Base-by-base conservation (phyloP, 345 rosid species). In the Citrus glauca region DNA sequence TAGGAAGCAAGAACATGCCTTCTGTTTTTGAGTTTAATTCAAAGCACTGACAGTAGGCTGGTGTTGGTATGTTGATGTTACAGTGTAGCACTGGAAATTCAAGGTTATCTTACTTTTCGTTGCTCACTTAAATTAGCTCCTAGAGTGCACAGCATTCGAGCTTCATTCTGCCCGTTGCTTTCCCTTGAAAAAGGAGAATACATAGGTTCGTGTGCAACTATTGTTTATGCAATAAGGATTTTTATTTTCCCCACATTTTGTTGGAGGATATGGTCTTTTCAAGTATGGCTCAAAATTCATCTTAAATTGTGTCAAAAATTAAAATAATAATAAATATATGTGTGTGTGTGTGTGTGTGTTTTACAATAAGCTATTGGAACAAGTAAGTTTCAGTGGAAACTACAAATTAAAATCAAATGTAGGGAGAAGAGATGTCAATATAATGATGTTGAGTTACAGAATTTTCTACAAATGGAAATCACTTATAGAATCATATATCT, bases 181-280 rank as follows among this genome's bases (percentile, higher is more conserved):
- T 95, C 99, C 70, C 88, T 92, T 35, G 97, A 93, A 79, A 91
- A 95, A 79, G 99, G 99, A 80, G 98, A 95, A 81, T 95, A 82
- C 76, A 93, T 95, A 91, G 99, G 98, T 92, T 24, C 53, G 86
- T 56, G 37, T 71, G 32, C 68, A 27, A 66, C 62, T 25, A 11
- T 35, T 28, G n/a, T 74, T 48, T 25, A 32, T 30, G 22, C 33
- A 22, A 37, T 69, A 10, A 42, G n/a, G 28, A 9, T 69, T 40
- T 63, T 37, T 60, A 38, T 9, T 57, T 30, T 55, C 25, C 53
- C 24, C 16, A 1, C 28, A 6, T 66, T 40, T 37, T 33, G 8
- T 38, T 13, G 38, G 57, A 16, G 38, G 42, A 16, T 20, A 40
- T 19, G 30, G 16, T 16, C n/a, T 19, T 40, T 60, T 60, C 20